Conservation (phyloP, 345 rosid species). For the Pistacia atlantica region DNA sequence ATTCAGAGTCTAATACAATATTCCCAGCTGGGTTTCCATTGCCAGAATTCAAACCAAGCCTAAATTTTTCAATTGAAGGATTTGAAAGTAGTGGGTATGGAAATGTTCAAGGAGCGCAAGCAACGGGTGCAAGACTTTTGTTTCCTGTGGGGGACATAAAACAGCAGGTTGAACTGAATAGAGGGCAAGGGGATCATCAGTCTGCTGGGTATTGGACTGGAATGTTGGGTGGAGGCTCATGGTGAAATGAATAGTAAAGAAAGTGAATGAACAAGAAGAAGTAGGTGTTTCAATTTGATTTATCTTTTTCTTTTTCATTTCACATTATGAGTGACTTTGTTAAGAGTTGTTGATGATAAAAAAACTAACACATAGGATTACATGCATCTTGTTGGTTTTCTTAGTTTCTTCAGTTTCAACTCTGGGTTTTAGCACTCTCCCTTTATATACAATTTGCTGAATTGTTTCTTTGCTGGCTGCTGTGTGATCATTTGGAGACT, state of each 20-base stretch:
- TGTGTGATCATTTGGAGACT: not conserved
- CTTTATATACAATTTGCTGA: too few relatives aligned
- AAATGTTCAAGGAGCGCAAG: constrained; percentile 25
- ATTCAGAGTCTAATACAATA: constrained; percentile 20
- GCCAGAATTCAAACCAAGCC: constrained; percentile 46
- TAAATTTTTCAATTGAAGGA: constrained; percentile 40
- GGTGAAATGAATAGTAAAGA: constrained; percentile 15
- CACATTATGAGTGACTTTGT: not conserved
- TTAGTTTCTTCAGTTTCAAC: not conserved
- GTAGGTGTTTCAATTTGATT: not conserved
- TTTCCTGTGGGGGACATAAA: constrained; percentile 44
- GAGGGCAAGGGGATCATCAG: constrained; percentile 30
- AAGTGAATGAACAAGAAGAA: not conserved
- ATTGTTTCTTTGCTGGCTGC: not conserved
- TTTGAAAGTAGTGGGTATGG: constrained; percentile 32
- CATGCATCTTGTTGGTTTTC: not conserved
- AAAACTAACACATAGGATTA: not conserved
- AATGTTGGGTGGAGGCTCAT: constrained; percentile 38
- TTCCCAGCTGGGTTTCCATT: constrained; percentile 35
- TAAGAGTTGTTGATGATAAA: not conserved
- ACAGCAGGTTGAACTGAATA: constrained; percentile 30
- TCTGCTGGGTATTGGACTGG: constrained; percentile 45
- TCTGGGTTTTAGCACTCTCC: too few relatives aligned
- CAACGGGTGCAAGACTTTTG: constrained; percentile 39
- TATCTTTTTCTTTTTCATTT: not conserved